A percentile compares a stretch with the other conserved stretches of the same genome.
Evolutionary conservation across 202 grass and related monocot genomes (phyloP).

Genomic region (Alloteropsis angusta): DNA sequence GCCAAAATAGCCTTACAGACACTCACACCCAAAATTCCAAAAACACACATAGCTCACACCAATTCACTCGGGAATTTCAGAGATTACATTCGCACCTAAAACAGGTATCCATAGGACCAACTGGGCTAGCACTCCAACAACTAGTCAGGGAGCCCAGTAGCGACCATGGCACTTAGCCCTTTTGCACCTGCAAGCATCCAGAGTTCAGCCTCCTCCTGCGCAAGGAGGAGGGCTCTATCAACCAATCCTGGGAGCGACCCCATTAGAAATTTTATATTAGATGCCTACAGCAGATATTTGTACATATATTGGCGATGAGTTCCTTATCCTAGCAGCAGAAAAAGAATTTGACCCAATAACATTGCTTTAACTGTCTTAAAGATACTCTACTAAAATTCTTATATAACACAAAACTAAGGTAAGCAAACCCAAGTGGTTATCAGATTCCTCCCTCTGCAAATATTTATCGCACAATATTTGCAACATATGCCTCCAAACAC

Average conservation of each 20-base stretch:
- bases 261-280: neutral
- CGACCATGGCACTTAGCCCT: neutral
- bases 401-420: neutral
- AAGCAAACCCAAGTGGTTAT: neutral
- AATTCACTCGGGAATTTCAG: too few relatives aligned
- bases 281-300: neutral
- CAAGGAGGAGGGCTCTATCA: neutral
- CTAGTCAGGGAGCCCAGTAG: neutral
- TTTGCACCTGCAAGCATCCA: neutral
- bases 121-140: too few relatives aligned
- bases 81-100: too few relatives aligned
- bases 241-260: neutral
- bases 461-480: neutral
- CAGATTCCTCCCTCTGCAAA: neutral
- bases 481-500: neutral
- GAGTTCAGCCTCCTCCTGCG: neutral
- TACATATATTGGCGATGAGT: neutral
- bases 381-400: neutral
- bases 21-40: too few relatives aligned
- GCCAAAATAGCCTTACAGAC: too few relatives aligned
- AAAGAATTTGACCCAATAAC: neutral
- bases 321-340: constrained; percentile 1
- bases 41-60: too few relatives aligned
- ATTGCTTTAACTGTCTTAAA: neutral
- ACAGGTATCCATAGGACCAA: too few relatives aligned